These are phyloP conservation scores for Beauveria scarabaeidicola DNA, from an alignment of 2,329 filamentous ascomycete species.

Conservation along the genomic window DNA sequence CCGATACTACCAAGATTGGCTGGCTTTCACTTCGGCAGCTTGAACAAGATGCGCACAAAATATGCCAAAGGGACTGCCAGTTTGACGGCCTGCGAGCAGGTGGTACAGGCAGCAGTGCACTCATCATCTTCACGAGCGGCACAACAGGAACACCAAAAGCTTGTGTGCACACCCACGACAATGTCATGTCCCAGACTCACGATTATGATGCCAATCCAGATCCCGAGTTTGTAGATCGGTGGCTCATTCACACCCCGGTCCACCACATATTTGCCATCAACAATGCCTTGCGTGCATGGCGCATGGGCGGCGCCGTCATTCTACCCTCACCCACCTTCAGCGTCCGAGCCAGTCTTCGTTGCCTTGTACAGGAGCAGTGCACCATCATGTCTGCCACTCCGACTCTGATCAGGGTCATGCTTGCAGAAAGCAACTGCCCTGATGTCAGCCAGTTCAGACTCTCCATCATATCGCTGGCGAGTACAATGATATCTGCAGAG, in stretches of 20 bases:
- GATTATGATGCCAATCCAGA: conserved; percentile 28
- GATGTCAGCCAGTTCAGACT: conserved; percentile 20
- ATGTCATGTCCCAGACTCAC: conserved; percentile 29
- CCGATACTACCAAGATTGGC: not conserved
- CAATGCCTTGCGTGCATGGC: conserved; percentile 30
- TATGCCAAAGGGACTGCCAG: not conserved
- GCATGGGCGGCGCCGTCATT: conserved; percentile 25
- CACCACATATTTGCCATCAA: conserved; percentile 32
- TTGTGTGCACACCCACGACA: conserved; percentile 32
- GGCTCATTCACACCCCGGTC: conserved; percentile 30
- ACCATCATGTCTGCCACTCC: conserved; percentile 33
- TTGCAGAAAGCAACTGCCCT: conserved; percentile 23
- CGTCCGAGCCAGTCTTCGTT: conserved; percentile 23
- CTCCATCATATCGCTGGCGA: conserved; percentile 26
- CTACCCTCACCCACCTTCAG: conserved; percentile 28
- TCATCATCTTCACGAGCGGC: conserved; percentile 41
- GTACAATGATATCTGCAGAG: conserved; percentile 22
- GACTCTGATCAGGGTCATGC: conserved; percentile 25
- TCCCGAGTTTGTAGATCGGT: conserved; percentile 21
- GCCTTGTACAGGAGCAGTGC: conserved; percentile 25
- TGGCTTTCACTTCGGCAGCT: not conserved
- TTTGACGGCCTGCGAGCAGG: conserved; percentile 1
- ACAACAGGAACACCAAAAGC: conserved; percentile 40
- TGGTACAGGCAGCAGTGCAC: conserved; percentile 18
- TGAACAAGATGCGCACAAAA: not conserved